phyloP scores from a whole-genome alignment of 179 eudicot species.

The Corrigiola litoralis region DNA sequence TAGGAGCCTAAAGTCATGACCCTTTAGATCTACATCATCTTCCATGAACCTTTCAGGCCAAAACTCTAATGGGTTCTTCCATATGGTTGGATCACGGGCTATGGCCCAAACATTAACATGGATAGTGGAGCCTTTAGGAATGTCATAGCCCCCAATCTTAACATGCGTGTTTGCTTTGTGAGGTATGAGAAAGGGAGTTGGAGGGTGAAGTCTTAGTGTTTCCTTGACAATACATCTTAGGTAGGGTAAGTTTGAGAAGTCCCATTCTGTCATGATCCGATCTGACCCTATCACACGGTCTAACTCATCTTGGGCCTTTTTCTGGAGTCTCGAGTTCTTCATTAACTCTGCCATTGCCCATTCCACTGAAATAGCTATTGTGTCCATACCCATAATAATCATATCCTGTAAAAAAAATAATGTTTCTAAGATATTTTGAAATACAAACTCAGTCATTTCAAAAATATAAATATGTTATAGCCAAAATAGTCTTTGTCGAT shows the following conservation, averaged over 20 bases:
- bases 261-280: slow-evolving; percentile 51
- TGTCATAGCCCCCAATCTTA: slow-evolving; percentile 58
- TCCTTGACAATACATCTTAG: slow-evolving; percentile 54
- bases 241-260: slow-evolving; percentile 62
- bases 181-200: slow-evolving; percentile 61
- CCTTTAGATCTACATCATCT: slow-evolving; percentile 67
- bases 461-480: background rate
- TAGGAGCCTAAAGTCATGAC: slow-evolving; percentile 54
- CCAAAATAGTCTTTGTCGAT: background rate
- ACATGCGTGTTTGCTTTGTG: slow-evolving; percentile 53
- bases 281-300: slow-evolving; percentile 49
- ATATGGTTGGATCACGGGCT: slow-evolving; percentile 51
- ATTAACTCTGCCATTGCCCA: slow-evolving; percentile 72
- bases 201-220: slow-evolving; percentile 62
- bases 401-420: slow-evolving; percentile 41
- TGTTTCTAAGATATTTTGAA: no score
- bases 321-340: slow-evolving; percentile 52
- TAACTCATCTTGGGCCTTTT: slow-evolving; percentile 64
- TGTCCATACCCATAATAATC: slow-evolving; percentile 59
- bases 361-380: slow-evolving; percentile 42
- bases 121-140: slow-evolving; percentile 63
- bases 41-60: slow-evolving; percentile 63
- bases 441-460: background rate
- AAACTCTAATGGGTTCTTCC: slow-evolving; percentile 55
- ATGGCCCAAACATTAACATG: slow-evolving; percentile 61